Evolutionary conservation across 176 grass and related monocot genomes (phyloP), one percentile per base, ranked within the genome.

Genomic region (Guadua angustifolia): DNA sequence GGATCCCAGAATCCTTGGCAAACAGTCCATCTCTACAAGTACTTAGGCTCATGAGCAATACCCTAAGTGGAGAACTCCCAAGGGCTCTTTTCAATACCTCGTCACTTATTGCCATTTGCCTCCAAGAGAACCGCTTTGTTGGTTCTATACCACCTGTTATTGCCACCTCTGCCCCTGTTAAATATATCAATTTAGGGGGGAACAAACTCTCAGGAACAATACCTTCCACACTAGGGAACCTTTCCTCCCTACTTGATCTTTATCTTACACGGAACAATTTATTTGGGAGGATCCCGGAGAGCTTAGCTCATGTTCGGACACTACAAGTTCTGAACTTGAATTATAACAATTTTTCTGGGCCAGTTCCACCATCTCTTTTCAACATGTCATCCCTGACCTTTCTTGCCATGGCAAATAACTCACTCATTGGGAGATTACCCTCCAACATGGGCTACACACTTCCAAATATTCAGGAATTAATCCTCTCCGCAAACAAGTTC

Each of bases 151-250:
- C 86, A 67, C 21, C 56, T 18, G 32, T 88, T 15, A 79, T 36
- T 1, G 24, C 16, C 18, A 66, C 3, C 18, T 79, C 16, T 25
- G 1, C 59, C 0, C 62, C 5, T 5, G 5, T 88, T 5, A 22
- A 83, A 44, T 22, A 84, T 65, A 67, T 94, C 1, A 6, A 86
- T 55, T 62, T 94, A 16, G 50, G 40, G 12, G 4, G 25, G 1
- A 92, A 92, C 43, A 12, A 29, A 17, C 81, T 94, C 21, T 71
- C 51, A 3, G 89, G 92, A 66, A 83, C 19, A 69, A 90, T 92
- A 13, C 90, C 93, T 4, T 29, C 79, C 43, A 84, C 94, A 18
- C 29, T 97, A 25, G 89, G 91, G 17, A 89, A 92, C 13, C 59
- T 93, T 12, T 87, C 82, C 1, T 62, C 75, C 12, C 75, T 97